These are phyloP conservation scores for Euphorbia schlechtendalii DNA, from an alignment of 441 rosid genomes.

Conservation along the genomic window DNA sequence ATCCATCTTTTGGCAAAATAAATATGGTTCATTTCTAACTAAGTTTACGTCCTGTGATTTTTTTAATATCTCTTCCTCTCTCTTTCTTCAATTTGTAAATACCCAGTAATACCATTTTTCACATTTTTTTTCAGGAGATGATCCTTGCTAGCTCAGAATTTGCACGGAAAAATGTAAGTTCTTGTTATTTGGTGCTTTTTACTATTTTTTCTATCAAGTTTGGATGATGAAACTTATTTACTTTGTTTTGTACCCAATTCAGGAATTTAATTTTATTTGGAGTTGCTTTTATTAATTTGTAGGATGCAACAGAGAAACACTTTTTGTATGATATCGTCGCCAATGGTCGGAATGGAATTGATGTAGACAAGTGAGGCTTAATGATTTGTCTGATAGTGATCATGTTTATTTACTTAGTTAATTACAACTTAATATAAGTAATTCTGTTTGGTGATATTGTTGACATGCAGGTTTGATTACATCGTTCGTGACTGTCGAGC, in stretches of 20 bases:
- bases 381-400: constrained; percentile 1
- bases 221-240: constrained; percentile 5
- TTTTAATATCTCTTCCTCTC: background rate
- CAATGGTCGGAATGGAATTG: constrained; percentile 94
- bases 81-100: background rate
- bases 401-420: background rate
- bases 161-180: constrained; percentile 39
- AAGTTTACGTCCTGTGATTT: background rate
- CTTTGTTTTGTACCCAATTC: background rate
- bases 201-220: constrained; percentile 4
- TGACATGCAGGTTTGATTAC: constrained; percentile 73
- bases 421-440: constrained; percentile 5
- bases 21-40: background rate
- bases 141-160: constrained; percentile 55
- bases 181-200: constrained; percentile 8
- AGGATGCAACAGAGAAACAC: constrained; percentile 55
- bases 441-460: constrained; percentile 12
- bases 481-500: constrained; percentile 89
- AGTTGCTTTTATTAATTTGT: constrained; percentile 13
- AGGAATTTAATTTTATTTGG: constrained; percentile 10
- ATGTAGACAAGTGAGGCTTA: constrained; percentile 67
- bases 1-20: background rate
- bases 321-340: constrained; percentile 95
- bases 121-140: constrained; percentile 50
- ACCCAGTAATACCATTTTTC: background rate